Conservation (phyloP, 768 basidiomycete species). For the Trametes elegans region DNA sequence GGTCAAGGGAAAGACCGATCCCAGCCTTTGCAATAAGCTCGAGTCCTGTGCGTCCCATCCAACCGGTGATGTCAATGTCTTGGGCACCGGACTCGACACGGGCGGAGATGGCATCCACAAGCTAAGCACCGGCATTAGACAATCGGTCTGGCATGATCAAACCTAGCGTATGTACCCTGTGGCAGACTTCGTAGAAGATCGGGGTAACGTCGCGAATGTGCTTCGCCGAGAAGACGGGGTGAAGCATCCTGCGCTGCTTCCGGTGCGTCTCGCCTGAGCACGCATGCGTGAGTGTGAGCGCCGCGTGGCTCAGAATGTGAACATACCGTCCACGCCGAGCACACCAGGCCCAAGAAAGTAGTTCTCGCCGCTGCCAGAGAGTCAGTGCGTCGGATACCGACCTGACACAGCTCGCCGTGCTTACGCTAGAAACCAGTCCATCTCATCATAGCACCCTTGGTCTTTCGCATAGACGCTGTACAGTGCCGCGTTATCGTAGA, state of each 20-base stretch:
- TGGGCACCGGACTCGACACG: not conserved
- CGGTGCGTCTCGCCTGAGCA: constrained; percentile 39
- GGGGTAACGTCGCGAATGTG: constrained; percentile 44
- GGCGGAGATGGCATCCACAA: not conserved
- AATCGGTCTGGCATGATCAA: not conserved
- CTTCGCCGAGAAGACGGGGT: constrained; percentile 42
- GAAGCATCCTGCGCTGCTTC: constrained; percentile 47
- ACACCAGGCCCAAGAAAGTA: constrained; percentile 12
- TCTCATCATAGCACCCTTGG: not conserved
- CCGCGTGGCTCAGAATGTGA: not conserved
- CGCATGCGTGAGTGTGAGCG: not conserved
- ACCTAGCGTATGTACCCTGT: constrained; percentile 33
- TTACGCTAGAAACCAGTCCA: not conserved
- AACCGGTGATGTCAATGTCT: not conserved
- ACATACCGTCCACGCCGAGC: not conserved
- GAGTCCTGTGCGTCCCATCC: not conserved
- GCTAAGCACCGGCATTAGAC: not conserved
- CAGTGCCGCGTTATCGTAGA: not conserved
- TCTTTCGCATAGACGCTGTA: constrained; percentile 1
- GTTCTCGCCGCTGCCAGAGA: not conserved
- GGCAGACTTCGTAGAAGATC: constrained; percentile 41
- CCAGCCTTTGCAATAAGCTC: not conserved
- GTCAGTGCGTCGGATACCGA: not conserved
- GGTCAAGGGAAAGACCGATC: not conserved
- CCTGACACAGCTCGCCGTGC: not conserved